These are phyloP conservation scores for Puccinia polysora DNA, from an alignment of 1,284 basidiomycete species.

Conservation along the genomic window DNA sequence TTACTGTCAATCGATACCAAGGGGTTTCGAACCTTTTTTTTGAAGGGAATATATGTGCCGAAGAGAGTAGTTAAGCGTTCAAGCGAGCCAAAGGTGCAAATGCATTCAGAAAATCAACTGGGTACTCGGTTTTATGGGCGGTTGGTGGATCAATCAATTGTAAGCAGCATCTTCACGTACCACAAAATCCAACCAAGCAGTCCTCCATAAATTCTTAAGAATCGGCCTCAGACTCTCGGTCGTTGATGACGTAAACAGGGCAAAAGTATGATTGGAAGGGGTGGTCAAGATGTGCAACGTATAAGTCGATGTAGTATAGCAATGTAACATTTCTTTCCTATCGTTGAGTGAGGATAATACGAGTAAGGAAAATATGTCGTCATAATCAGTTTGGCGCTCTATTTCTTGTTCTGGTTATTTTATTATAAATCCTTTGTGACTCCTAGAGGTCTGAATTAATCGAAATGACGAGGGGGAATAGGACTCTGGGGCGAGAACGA, in stretches of 20 bases:
- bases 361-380: conserved; percentile 60
- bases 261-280: conserved; percentile 85
- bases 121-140: neutral
- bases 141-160: too few relatives aligned
- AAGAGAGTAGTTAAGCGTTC: too few relatives aligned
- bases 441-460: neutral
- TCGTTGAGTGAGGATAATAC: conserved; percentile 16
- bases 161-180: conserved; percentile 59
- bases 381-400: conserved; percentile 56
- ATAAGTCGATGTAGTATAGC: conserved; percentile 86
- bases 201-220: conserved; percentile 79
- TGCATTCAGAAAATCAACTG: neutral
- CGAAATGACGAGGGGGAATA: too few relatives aligned
- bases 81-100: neutral
- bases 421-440: neutral
- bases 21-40: conserved; percentile 31
- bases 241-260: conserved; percentile 81
- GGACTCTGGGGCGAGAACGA: conserved; percentile 11
- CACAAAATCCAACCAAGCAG: conserved; percentile 88
- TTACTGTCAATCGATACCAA: conserved; percentile 27
- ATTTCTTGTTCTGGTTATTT: neutral
- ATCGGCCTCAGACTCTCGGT: conserved; percentile 64
- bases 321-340: conserved; percentile 23
- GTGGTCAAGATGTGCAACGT: conserved; percentile 91
- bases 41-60: neutral